Evolutionary conservation across 2,329 filamentous ascomycete genomes (phyloP).

Genomic region (Cordyceps javanica): DNA sequence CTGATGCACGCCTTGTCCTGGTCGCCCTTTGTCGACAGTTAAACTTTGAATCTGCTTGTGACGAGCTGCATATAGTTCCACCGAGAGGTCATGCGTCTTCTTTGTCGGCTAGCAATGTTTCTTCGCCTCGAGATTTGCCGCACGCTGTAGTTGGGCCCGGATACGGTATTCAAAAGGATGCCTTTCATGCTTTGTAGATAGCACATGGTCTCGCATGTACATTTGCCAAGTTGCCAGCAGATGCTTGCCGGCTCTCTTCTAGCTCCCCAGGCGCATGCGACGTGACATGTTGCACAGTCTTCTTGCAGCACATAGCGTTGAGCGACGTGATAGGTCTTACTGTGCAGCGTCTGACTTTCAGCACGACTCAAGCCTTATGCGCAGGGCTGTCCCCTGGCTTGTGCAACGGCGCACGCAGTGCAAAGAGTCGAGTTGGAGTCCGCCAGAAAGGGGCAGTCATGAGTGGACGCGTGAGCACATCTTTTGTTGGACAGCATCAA

Average conservation of each 20-base stretch:
- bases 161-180: background rate
- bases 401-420: slow-evolving; percentile 19
- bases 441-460: slow-evolving; percentile 22
- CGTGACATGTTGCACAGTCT: background rate
- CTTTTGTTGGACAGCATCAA: slow-evolving; percentile 21
- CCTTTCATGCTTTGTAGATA: background rate
- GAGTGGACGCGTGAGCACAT: slow-evolving; percentile 22
- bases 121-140: background rate
- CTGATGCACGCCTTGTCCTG: background rate
- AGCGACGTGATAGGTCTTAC: background rate
- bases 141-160: background rate
- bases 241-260: background rate
- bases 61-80: background rate
- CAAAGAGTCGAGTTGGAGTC: slow-evolving; percentile 24
- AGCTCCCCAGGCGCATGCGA: background rate
- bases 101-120: background rate
- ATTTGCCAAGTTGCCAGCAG: background rate
- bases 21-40: background rate
- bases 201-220: background rate
- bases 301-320: background rate
- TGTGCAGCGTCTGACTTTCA: background rate
- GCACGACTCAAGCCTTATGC: background rate
- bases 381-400: slow-evolving; percentile 22
- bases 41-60: background rate
- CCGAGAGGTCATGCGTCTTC: background rate